Conservation (phyloP, 345 rosid genomes). For the Eucalyptus sp. region DNA sequence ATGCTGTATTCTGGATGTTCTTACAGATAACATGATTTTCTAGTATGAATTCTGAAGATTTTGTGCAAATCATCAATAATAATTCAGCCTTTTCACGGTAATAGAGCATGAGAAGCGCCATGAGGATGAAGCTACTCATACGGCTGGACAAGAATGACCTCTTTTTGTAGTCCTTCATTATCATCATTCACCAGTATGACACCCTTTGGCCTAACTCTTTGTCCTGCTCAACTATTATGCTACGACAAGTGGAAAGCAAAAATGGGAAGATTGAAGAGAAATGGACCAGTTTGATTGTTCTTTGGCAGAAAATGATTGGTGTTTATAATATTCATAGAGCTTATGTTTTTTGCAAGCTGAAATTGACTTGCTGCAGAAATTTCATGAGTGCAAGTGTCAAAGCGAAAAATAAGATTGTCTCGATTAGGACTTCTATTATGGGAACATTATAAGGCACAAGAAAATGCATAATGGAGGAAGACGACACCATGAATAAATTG, state of each 20-base stretch:
- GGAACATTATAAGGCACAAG: background rate
- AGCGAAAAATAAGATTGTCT: background rate
- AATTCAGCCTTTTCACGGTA: background rate
- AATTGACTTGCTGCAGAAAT: background rate
- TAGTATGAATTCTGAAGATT: background rate
- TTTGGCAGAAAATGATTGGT: background rate
- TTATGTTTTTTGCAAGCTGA: background rate
- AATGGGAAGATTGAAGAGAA: background rate
- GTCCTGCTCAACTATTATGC: background rate
- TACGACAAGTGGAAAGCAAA: background rate
- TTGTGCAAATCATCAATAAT: background rate
- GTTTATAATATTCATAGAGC: background rate
- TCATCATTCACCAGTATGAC: background rate
- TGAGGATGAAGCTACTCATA: background rate
- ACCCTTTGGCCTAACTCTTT: background rate
- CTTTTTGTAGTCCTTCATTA: background rate
- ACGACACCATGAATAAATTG: background rate
- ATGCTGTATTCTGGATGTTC: no score
- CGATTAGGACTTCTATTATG: background rate
- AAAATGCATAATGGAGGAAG: background rate
- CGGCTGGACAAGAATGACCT: background rate
- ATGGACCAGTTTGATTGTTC: background rate
- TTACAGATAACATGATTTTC: background rate
- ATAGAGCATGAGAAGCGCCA: background rate
- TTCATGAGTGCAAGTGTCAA: background rate